Base-by-base conservation (phyloP, 768 basidiomycete genomes). In the Leccinum uliginosum region DNA sequence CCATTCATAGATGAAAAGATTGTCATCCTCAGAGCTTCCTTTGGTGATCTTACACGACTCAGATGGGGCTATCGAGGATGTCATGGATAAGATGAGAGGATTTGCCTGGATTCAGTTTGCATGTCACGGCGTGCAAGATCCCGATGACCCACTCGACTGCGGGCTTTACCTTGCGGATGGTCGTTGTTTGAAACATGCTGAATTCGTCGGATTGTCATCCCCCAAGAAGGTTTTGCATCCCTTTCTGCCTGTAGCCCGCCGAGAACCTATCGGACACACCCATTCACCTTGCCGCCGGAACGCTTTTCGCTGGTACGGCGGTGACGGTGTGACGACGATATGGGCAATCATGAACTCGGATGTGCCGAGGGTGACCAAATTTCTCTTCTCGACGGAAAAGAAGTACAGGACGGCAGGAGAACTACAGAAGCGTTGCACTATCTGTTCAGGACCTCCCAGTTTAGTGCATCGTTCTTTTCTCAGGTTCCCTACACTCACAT, bases 51-150 rank as follows among this genome's bases (percentile, higher is more conserved):
- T 44, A 44, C 6, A 44, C 6, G 43, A 44, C 19, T 44, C 19
- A 11, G 43, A 44, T 43, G 43, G 43, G 19, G 2, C 2, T 23
- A 46, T 54, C 10, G 30, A 52, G 10, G 32, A 56, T 11, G 56
- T 46, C 3, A 14, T 38, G 43, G 24, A 44, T 4, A 26, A 35
- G 12, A 47, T 46, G 55, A 21, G 12, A 6, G 7, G 23, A 6
- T 30, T 23, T 8, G 21, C 45, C 7, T 53, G 45, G 67, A 65
- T 67, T 2, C 74, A 73, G 51, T 59, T 74, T 48, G 66, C 67
- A 26, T 72, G 71, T 51, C 74, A 74, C 27, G 71, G 64, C 2
- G 32, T 47, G 10, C 68, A 71, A 44, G 55, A 64, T 26, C 6
- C 34, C 2, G 9, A 50, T 12, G 44, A 61, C n/a, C 70, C 71